Percentiles rank a stretch among this genome's conserved stretches.
phyloP scores from a whole-genome alignment of 192 early-diverging fungal genomes.

The Entophlyctis luteolus region DNA sequence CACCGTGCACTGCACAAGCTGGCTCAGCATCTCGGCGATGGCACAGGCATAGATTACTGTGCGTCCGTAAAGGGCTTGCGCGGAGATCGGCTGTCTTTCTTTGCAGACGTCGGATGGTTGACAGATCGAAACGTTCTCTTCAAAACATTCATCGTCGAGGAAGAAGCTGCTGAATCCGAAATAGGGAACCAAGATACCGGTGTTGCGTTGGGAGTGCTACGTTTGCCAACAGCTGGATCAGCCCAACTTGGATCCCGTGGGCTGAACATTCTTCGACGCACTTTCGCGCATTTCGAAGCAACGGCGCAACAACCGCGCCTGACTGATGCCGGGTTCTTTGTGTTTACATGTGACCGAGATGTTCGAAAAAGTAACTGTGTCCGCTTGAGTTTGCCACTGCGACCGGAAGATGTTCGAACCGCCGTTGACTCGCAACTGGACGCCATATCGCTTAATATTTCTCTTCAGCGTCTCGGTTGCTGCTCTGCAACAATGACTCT shows the following conservation, averaged over 20 bases:
- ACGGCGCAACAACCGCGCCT: not conserved
- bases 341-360: not conserved
- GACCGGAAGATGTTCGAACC: not conserved
- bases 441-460: not conserved
- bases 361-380: not conserved
- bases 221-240: not conserved
- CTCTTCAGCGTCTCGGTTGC: not conserved
- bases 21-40: no score
- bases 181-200: not conserved
- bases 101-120: conserved; percentile 7
- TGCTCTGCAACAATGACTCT: not conserved
- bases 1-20: no score
- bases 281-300: not conserved
- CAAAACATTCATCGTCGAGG: conserved; percentile 3
- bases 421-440: not conserved
- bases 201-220: not conserved
- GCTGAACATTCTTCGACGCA: not conserved
- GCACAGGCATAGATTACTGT: no score
- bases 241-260: not conserved
- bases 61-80: no score
- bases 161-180: not conserved
- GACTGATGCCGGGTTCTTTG: not conserved
- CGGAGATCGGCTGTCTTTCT: not conserved
- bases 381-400: not conserved
- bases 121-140: not conserved